Evolutionary conservation across 768 basidiomycete species (phyloP).

Genomic region (Lactifluus subvellereus): DNA sequence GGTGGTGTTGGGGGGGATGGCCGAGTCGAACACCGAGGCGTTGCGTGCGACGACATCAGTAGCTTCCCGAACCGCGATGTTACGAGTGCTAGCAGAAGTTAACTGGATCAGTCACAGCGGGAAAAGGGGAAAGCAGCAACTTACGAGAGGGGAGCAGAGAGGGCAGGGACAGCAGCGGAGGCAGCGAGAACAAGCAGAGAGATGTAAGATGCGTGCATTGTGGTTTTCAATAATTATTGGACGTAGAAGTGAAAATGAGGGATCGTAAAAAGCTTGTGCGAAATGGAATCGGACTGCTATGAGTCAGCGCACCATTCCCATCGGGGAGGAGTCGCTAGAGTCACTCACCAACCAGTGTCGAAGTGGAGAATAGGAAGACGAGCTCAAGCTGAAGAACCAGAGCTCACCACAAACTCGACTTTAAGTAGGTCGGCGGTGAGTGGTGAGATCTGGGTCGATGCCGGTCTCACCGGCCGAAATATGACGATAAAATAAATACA

Average conservation of each 20-base stretch:
- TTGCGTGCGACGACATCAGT: neutral
- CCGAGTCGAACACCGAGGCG: neutral
- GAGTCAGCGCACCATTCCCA: neutral
- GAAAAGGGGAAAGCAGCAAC: neutral
- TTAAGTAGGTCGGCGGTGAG: neutral
- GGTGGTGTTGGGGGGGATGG: too few species aligned
- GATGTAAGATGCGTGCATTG: slow-evolving; percentile 1
- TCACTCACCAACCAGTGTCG: slow-evolving; percentile 12
- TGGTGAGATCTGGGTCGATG: too few species aligned
- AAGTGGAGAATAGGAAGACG: neutral
- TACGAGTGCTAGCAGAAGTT: neutral
- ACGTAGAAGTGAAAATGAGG: neutral
- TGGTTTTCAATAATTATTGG: neutral
- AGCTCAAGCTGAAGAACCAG: neutral
- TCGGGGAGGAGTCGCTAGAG: too few species aligned
- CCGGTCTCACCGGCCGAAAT: too few species aligned
- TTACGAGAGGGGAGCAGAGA: slow-evolving; percentile 5
- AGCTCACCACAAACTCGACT: neutral
- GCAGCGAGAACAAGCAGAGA: slow-evolving; percentile 1
- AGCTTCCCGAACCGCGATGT: neutral
- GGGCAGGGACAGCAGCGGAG: neutral
- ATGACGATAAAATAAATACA: too few species aligned
- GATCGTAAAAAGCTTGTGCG: neutral
- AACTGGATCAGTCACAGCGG: neutral
- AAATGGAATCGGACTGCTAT: neutral